Percentiles rank a stretch among this genome's conserved stretches.
These are phyloP conservation scores for Candida krabiensis DNA, from an alignment of 805 yeast species.

Conservation along the genomic window DNA sequence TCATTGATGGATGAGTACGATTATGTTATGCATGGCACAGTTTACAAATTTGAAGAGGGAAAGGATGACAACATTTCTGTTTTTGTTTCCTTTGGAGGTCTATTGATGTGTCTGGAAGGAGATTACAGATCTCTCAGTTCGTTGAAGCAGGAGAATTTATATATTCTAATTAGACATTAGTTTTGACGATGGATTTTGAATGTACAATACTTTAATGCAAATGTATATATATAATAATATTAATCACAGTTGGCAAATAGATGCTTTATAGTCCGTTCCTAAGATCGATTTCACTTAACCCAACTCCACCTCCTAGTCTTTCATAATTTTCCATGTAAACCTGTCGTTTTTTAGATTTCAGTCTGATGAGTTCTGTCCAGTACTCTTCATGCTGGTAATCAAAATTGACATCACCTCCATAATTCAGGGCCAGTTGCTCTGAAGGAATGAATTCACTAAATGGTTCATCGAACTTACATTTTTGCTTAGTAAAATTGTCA, in stretches of 20 bases:
- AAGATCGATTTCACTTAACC: slow-evolving; percentile 79
- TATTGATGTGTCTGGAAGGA: slow-evolving; percentile 91
- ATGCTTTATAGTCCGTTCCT: slow-evolving; percentile 44
- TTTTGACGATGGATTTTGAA: background rate
- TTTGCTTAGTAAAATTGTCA: slow-evolving; percentile 92
- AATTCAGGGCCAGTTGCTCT: slow-evolving; percentile 75
- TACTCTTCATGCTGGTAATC: slow-evolving; percentile 77
- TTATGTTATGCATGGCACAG: slow-evolving; percentile 97
- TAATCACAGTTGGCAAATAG: too few species aligned
- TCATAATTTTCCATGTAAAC: slow-evolving; percentile 67
- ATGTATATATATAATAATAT: slow-evolving; percentile 4
- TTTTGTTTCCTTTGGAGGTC: slow-evolving; percentile 94
- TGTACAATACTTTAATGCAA: slow-evolving; percentile 5
- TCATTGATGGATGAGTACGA: slow-evolving; percentile 95
- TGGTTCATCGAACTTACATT: slow-evolving; percentile 89
- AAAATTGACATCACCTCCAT: slow-evolving; percentile 85
- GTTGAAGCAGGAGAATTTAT: slow-evolving; percentile 92
- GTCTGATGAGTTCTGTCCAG: slow-evolving; percentile 71
- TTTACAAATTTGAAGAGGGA: slow-evolving; percentile 92
- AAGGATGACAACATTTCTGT: slow-evolving; percentile 72
- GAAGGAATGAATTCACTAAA: slow-evolving; percentile 78
- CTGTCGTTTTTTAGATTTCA: slow-evolving; percentile 56
- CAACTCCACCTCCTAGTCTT: slow-evolving; percentile 69
- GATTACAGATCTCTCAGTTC: slow-evolving; percentile 84
- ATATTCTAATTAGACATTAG: slow-evolving; percentile 75